These are phyloP conservation scores for Auricularia sp. DNA, from an alignment of 768 basidiomycete species.

Conservation along the genomic window DNA sequence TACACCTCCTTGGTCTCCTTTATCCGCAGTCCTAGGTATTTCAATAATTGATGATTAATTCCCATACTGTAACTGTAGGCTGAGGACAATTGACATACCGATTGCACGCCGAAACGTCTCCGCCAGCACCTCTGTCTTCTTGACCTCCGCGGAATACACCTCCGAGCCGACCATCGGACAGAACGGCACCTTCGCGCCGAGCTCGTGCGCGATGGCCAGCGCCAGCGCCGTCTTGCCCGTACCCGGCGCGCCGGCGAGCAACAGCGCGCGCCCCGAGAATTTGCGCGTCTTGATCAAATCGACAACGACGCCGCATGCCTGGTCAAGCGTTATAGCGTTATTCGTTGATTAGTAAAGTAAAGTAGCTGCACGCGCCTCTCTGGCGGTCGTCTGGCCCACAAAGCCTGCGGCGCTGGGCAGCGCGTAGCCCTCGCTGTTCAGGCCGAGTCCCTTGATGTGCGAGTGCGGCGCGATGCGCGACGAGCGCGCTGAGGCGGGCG, in stretches of 20 bases:
- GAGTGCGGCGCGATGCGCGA: constrained; percentile 87
- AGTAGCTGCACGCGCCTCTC: constrained; percentile 50
- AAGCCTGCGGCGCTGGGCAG: constrained; percentile 70
- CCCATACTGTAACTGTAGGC: too few relatives aligned
- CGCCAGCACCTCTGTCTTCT: constrained; percentile 96
- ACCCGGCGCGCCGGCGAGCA: constrained; percentile 91
- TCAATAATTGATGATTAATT: too few relatives aligned
- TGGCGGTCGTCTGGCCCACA: constrained; percentile 79
- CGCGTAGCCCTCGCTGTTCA: constrained; percentile 76
- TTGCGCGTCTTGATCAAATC: constrained; percentile 85
- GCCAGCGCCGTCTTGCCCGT: constrained; percentile 98
- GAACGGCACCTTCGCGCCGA: constrained; percentile 92
- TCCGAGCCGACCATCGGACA: constrained; percentile 98
- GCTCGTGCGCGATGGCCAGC: constrained; percentile 88
- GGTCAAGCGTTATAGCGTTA: background rate
- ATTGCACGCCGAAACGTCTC: constrained; percentile 93
- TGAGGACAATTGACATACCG: constrained; percentile 28
- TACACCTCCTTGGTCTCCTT: constrained; percentile 99
- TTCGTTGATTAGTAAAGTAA: background rate
- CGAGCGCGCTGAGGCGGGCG: constrained; percentile 32
- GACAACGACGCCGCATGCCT: constrained; percentile 89
- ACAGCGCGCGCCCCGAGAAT: constrained; percentile 85
- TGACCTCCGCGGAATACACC: constrained; percentile 94
- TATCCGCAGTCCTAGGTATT: constrained; percentile 64
- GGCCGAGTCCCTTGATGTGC: constrained; percentile 92